Base-by-base conservation (phyloP, 371 early-diverging fungal genomes). In the Rhizopus delemar region DNA sequence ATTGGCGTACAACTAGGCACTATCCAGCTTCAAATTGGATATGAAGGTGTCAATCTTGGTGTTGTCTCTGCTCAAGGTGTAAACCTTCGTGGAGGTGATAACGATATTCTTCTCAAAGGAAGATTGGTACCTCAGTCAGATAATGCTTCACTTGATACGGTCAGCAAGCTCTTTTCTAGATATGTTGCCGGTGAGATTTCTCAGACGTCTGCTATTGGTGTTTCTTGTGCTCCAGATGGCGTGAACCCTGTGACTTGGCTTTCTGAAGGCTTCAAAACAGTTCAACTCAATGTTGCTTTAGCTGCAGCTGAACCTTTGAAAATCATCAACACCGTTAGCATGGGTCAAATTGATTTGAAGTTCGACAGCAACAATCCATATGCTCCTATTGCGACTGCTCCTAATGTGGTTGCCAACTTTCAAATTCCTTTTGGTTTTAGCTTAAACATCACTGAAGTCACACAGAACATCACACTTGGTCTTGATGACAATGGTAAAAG, bases 181-280 rank as follows among this genome's bases (percentile, higher is more conserved):
- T 85, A 83, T 62, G 69, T 86, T 51, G 71, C 74, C 48, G 85
- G 85, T 28, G 60, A 65, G 11, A 57, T 72, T 32, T 80, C 84
- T 12, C 69, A 70, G 29, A 82, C 84, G 9, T 64, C 75, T 33
- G 86, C 85, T 46, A 60, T 56, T 0, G 86, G 86, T 70, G 74
- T 86, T 3, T 82, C 85, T 38, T 77, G 75, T 43, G 70, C 80
- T 39, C 86, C 86, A 32, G 78, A 86, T 62, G 86, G 86, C 45
- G 61, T 65, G 33, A 71, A 86, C 46, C 65, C 79, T 15, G 75
- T 86, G 28, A 59, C 41, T n/a, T 86, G 86, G 86, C 74, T 86
- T 16, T 81, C 83, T 36, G 65, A 71, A 31, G 83, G 79, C 60
- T 78, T 86, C 70, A 73, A 77, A 54, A 69, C 79, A 38, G 74